These are phyloP conservation scores for Amaranthus tricolor DNA, from an alignment of 179 eudicot genomes.

Conservation along the genomic window DNA sequence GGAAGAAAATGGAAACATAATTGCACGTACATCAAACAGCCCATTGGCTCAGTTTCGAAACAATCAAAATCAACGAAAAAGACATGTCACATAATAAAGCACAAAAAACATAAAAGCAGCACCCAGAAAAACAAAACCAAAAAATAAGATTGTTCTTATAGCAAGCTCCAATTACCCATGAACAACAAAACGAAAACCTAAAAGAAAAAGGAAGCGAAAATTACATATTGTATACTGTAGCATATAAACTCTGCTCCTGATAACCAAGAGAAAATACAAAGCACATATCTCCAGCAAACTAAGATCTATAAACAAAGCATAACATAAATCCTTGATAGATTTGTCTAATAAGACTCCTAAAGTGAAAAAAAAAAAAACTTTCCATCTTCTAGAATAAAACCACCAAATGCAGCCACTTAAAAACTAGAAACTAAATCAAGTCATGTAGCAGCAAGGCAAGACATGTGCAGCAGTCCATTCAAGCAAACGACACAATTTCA, in stretches of 20 bases:
- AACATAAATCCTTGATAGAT: conserved; percentile 8
- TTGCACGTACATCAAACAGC: too few species aligned
- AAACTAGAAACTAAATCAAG: conserved; percentile 21
- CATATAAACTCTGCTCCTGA: conserved; percentile 10
- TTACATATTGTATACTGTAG: conserved; percentile 14
- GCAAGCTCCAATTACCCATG: background rate
- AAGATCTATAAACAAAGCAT: conserved; percentile 11
- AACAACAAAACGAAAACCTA: conserved; percentile 3
- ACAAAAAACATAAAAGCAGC: too few species aligned
- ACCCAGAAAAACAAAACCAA: background rate
- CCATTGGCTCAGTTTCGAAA: too few species aligned
- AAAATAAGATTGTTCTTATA: background rate
- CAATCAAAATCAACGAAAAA: too few species aligned
- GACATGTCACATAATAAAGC: too few species aligned
- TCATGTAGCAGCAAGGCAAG: conserved; percentile 38
- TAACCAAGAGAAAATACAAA: conserved; percentile 15
- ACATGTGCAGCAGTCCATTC: conserved; percentile 40
- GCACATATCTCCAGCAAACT: conserved; percentile 20
- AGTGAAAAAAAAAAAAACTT: background rate
- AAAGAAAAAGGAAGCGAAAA: background rate
- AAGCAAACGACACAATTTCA: conserved; percentile 41
- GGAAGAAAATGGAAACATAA: too few species aligned
- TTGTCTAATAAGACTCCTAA: conserved; percentile 5
- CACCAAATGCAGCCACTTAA: conserved; percentile 31
- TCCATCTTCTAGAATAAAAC: conserved; percentile 11